Evolutionary conservation across 2,329 filamentous ascomycete genomes (phyloP), one percentile per base, ranked within the genome.

Genomic region (Sclerotinia spermophila): DNA sequence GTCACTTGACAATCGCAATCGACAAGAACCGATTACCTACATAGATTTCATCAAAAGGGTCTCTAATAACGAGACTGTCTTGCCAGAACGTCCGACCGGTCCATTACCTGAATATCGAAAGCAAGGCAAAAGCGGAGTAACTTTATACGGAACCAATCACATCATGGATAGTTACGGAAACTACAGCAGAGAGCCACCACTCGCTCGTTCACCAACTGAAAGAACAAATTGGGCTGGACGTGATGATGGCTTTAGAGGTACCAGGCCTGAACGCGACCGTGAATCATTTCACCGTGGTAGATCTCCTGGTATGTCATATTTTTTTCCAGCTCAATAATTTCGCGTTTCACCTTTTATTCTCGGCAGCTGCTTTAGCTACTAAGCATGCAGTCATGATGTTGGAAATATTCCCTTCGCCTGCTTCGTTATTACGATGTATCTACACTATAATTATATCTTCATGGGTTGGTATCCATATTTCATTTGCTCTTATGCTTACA

Each of bases 211-310:
- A 15, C 79, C 79, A n/a, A 69, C 72, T 15, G 78, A 79, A 71
- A 78, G 79, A 73, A 74, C 77, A 65, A 77, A 72, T 55, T 80
- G 78, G 78, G 75, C 75, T 68, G 75, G 77, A 75, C 78, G 78
- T 45, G 78, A 80, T 69, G 62, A 65, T 13, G n/a, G 62, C 62
- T 65, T 65, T 13, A 65, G 62, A 53, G 21, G 45, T 53, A 17
- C 30, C 21, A 65, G 53, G n/a, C 77, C 77, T 69, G 71, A 65
- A 55, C 77, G 77, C 60, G 82, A 86, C 72, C 82, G 83, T 64
- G 88, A 91, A 76, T 84, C 82, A 56, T 90, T 89, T 73, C 89
- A 90, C 75, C 86, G 90, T 71, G 86, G 86, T 72, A 86, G 90
- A 79, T 92, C 90, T 76, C 90, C 90, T 80, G 89, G 90, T 92